Base-by-base conservation (phyloP, 2,329 filamentous ascomycete genomes). In the Pyrenophora tritici-repentis region DNA sequence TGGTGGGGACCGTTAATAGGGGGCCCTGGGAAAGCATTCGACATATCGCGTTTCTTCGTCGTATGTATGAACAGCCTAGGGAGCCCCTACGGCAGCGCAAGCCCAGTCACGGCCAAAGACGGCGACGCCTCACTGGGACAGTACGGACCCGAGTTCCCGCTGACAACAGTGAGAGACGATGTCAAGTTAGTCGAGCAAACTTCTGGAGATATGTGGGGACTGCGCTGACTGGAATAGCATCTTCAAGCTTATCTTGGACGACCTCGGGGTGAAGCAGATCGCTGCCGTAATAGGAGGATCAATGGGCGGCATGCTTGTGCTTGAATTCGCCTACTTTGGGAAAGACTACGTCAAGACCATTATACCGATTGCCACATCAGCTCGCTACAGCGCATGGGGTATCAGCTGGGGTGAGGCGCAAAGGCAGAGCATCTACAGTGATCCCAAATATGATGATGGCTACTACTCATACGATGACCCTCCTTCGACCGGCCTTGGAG, bases 391-490 rank as follows among this genome's bases (percentile, higher is more conserved):
- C 65, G 90, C 90, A 4, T 95, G 90, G 90, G 88, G 90, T 18
- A 95, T 94, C 66, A 92, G 88, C 74, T 95, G 90, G 90, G 90
- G 89, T 35, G 90, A 94, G 72, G 90, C 90, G 3, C 90, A 95
- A 73, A 82, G 90, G 43, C 90, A 94, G 76, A 92, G 89, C 81
- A 97, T 99, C 72, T 99, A 97, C 76, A 92, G 91, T 33, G 94
- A 99, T 71, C 94, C 94, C 26, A 97, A 97, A 78, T 99, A 99
- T 73, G 91, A 97, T 56, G 92, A 97, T 67, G 94, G 94, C 37
- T 97, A 97, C 76, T 99, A 97, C 71, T 68, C 85, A 1, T 95
- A 94, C 65, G 83, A 89, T 26, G 91, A 97, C 63, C 92, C 92
- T 29, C 94, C 94, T 0, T 80, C 86, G 0, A 88, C 91, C 1